These are phyloP conservation scores for Stereum hirsutum DNA, from an alignment of 1,284 basidiomycete genomes.

Conservation along the genomic window DNA sequence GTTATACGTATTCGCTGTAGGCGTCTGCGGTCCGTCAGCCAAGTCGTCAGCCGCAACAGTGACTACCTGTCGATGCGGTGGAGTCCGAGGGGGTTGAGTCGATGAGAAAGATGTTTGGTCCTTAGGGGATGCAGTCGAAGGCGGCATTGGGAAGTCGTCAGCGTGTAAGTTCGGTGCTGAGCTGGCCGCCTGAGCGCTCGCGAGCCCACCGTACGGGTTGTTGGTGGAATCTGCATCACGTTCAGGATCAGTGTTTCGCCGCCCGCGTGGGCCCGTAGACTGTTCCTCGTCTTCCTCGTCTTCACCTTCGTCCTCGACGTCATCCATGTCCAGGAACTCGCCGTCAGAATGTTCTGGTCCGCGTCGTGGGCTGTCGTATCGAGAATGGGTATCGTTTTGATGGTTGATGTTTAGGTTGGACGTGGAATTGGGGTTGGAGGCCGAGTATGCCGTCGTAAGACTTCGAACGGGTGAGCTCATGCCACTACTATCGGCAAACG, in stretches of 20 bases:
- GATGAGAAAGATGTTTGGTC: conserved; percentile 1
- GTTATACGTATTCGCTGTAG: conserved; percentile 10
- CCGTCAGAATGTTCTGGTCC: conserved; percentile 19
- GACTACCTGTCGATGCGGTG: neutral
- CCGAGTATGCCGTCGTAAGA: too few species aligned
- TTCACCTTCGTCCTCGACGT: conserved; percentile 24
- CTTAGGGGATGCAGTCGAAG: conserved; percentile 10
- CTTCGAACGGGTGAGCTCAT: conserved; percentile 4
- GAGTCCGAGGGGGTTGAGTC: neutral
- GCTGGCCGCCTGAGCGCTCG: neutral
- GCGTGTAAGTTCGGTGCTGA: too few species aligned
- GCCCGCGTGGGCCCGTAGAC: conserved; percentile 15
- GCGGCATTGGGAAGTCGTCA: conserved; percentile 28
- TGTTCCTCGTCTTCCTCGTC: conserved; percentile 17
- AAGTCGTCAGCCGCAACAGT: neutral
- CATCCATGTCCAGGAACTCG: conserved; percentile 59
- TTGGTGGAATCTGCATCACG: too few species aligned
- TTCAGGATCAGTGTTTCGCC: too few species aligned
- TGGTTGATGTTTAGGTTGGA: conserved; percentile 7
- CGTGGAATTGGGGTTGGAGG: conserved; percentile 9
- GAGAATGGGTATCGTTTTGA: too few species aligned
- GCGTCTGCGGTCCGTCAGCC: conserved; percentile 12
- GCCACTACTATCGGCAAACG: conserved; percentile 3
- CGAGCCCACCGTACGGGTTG: too few species aligned
- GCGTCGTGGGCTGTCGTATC: conserved; percentile 12